Base-by-base conservation (phyloP, 2,329 filamentous ascomycete species). In the Cladobotryum mycophilum region DNA sequence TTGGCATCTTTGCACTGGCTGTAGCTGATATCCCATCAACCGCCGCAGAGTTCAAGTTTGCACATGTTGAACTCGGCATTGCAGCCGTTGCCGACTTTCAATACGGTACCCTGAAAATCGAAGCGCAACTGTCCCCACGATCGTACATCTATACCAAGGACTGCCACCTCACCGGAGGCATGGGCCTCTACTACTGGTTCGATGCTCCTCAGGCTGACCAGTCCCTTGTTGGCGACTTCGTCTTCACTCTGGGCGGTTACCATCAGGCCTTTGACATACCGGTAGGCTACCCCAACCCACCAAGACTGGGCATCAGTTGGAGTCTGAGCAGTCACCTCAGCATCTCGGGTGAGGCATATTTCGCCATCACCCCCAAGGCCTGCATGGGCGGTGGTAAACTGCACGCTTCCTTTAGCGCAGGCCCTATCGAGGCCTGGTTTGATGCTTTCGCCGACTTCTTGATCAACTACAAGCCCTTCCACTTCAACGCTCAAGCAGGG, bases 191-290 rank as follows among this genome's bases (percentile, higher is more conserved):
- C 49, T 66, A 62, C 52, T 75, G 69, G 67, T 74, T 70, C 43
- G 51, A 59, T 12, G 56, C 48, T 0, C 48, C 52, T n/a, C 44
- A 48, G 0, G 61, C 59, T 3, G 54, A 61, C 37, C 35, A 12
- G 11, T 8, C 40, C 3, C 47, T 55, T 18, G 53, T 56, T 4
- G 73, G 74, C 2, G 62, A 75, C 53, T 76, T 60, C 47, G 73
- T 76, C 12, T 72, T 76, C 50, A 69, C 68, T 2, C 50, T 75
- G 20, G 74, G 74, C 5, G 74, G 74, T 1, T 76, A 72, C 54
- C 72, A 76, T 53, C 61, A 53, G 3, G 60, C 64, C 0, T 76
- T 64, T 56, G 44, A 45, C 1, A 37, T 53, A 0, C 72, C 72
- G 0, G 14, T 45, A 0, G 55, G 62, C 5, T 77, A 69, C 43